Evolutionary conservation across 345 rosid species (phyloP).

Genomic region (Triadica sebifera): DNA sequence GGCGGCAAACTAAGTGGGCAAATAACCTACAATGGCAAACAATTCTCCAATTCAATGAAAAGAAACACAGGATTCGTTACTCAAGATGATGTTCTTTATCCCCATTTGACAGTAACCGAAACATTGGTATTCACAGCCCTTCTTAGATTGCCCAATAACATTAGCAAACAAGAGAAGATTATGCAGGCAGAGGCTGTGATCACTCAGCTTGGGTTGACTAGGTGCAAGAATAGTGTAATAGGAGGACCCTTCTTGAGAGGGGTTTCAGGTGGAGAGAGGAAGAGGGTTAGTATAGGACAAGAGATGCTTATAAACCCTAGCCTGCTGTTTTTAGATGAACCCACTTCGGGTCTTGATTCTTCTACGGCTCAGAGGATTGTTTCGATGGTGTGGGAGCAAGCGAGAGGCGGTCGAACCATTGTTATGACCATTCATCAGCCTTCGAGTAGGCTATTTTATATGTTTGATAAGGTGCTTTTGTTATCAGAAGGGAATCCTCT

Average conservation of each 20-base stretch:
- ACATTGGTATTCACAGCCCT: conserved; percentile 53
- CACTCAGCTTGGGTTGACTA: conserved; percentile 40
- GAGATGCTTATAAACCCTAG: conserved; percentile 60
- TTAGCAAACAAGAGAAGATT: conserved; percentile 37
- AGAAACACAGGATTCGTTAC: conserved; percentile 56
- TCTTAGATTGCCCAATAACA: conserved; percentile 25
- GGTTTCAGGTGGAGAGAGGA: conserved; percentile 58
- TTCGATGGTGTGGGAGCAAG: conserved; percentile 39
- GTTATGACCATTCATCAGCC: conserved; percentile 64
- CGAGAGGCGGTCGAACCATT: conserved; percentile 44
- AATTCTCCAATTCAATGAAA: conserved; percentile 40
- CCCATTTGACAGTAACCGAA: conserved; percentile 54
- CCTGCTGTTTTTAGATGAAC: conserved; percentile 53
- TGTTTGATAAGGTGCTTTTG: conserved; percentile 55
- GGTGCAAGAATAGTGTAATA: conserved; percentile 42
- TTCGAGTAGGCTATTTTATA: conserved; percentile 53
- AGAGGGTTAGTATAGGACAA: conserved; percentile 57
- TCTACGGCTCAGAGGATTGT: conserved; percentile 58
- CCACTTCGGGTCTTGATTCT: conserved; percentile 58
- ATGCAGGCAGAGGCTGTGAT: conserved; percentile 47
- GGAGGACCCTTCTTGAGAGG: conserved; percentile 45
- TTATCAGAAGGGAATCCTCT: conserved; percentile 50
- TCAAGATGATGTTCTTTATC: conserved; percentile 57
- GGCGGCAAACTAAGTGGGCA: conserved; percentile 38
- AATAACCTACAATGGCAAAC: conserved; percentile 46